Evolutionary conservation across 2,329 filamentous ascomycete species (phyloP), one percentile per base, ranked within the genome.

Genomic region (Penicillium sp.): DNA sequence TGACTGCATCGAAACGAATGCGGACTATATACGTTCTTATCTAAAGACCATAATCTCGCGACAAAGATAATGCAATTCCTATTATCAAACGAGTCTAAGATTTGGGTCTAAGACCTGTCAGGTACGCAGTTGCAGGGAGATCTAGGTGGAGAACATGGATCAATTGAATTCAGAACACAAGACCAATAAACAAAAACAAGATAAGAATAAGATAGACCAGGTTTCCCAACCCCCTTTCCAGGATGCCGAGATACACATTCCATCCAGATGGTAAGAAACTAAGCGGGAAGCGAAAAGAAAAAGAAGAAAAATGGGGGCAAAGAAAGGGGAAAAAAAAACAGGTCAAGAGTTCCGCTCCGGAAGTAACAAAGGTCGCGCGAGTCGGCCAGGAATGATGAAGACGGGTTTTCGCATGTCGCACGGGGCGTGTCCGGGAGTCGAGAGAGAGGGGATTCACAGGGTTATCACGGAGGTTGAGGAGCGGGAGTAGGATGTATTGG

Each of bases 191-290:
- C 56, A 55, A 53, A 53, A 61, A 64, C 57, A 55, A 50, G 53
- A 56, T 57, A 59, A 66, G 62, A 53, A 67, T 62, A 62, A 65
- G 51, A 62, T 64, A 58, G 56, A 62, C 58, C 62, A 58, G 60
- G 55, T 45, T 58, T 54, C 54, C 60, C 61, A 54, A 45, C 54
- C 52, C 53, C 61, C 57, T 58, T 62, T 57, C 56, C 59, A 61
- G 56, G 53, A 66, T 67, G 62, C 60, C 60, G 60, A 59, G 55
- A 52, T 59, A 61, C 60, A 63, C 51, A 61, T 64, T 63, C 65
- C 62, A 44, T 63, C 57, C 63, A 66, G 57, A 66, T 64, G 63
- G 54, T 66, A 62, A 62, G 59, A 59, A 60, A 62, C 55, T 60
- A 59, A 60, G 50, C 50, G 57, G 54, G 48, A 35, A 60, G 57